These are phyloP conservation scores for Malus hybrid DNA, from an alignment of 331 rosid genomes.

Conservation along the genomic window DNA sequence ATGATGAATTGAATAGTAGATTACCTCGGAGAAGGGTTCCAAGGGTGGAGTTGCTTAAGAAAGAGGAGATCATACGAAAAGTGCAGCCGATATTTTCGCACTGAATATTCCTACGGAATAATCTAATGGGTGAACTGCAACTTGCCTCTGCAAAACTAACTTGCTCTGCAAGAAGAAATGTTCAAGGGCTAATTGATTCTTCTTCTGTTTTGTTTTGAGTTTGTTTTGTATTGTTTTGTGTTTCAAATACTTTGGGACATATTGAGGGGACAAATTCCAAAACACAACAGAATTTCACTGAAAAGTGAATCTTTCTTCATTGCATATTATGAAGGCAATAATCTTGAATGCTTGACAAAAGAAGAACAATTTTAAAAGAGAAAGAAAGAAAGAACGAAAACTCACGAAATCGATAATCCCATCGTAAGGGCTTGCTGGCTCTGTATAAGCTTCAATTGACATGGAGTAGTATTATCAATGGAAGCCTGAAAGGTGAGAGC, in stretches of 20 bases:
- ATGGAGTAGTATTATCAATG: not conserved
- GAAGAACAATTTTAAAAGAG: not conserved
- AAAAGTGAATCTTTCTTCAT: not conserved
- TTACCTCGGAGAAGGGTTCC: no score
- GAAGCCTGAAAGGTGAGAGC: not conserved
- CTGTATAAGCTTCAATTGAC: not conserved
- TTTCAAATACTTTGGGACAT: not conserved
- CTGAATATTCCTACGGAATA: no score
- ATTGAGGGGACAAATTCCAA: not conserved
- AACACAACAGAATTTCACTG: not conserved
- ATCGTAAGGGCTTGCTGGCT: not conserved
- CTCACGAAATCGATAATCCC: not conserved
- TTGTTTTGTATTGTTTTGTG: no score
- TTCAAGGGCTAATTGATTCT: not conserved
- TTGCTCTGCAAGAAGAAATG: not conserved
- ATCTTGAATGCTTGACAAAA: not conserved
- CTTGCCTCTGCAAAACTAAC: not conserved
- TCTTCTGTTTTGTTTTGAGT: no score
- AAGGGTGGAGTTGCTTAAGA: no score
- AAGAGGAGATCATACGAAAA: no score
- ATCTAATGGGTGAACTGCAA: no score
- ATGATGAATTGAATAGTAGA: no score
- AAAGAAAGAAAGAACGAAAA: not conserved
- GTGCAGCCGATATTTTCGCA: no score
- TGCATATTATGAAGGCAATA: not conserved